Evolutionary conservation across 441 rosid species (phyloP).

Genomic region (Cnidoscolus chayamansa): DNA sequence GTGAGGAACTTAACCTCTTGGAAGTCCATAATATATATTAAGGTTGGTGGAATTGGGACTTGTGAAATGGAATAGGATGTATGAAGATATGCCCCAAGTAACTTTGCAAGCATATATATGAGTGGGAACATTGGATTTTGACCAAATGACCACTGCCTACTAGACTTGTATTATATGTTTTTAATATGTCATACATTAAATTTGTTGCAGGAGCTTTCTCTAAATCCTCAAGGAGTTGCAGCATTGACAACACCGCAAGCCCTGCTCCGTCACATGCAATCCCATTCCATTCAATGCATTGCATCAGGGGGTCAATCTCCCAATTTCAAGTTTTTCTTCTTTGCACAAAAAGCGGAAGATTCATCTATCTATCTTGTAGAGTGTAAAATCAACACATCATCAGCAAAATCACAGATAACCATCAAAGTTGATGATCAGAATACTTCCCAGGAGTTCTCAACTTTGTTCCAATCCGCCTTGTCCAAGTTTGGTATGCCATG

Average conservation of each 20-base stretch:
- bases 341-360: constrained; percentile 78
- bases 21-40: not conserved
- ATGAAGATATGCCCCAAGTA: not conserved
- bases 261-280: constrained; percentile 84
- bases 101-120: not conserved
- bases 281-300: constrained; percentile 79
- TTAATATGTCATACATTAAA: constrained; percentile 9
- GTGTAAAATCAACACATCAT: constrained; percentile 77
- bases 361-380: constrained; percentile 65
- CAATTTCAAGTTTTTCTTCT: constrained; percentile 92
- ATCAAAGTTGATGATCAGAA: constrained; percentile 84
- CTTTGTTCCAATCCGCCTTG: constrained; percentile 61
- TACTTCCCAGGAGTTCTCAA: constrained; percentile 60
- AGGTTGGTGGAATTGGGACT: not conserved
- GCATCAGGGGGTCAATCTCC: constrained; percentile 94
- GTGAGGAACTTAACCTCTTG: not conserved
- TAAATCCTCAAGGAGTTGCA: constrained; percentile 69
- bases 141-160: too few species aligned
- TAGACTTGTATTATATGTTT: too few species aligned
- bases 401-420: constrained; percentile 75
- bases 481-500: constrained; percentile 55
- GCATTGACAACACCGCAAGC: constrained; percentile 75
- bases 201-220: constrained; percentile 53
- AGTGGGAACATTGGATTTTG: too few species aligned
- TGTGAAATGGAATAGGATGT: not conserved